phyloP scores from a whole-genome alignment of 225 moss, liverwort and hornwort species.

The Marchantia paleacea region DNA sequence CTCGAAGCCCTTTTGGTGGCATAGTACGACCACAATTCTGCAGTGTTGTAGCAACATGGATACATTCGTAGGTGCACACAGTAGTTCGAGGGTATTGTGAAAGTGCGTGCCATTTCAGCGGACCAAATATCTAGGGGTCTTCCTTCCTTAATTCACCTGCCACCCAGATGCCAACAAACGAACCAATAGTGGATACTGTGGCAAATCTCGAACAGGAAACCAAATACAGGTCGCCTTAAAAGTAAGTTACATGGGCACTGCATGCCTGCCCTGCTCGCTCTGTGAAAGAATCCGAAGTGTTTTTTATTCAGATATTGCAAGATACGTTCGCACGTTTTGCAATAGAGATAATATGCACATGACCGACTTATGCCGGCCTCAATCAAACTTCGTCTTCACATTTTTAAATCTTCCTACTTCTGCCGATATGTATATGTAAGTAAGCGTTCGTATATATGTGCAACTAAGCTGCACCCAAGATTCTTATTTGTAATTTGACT shows the following conservation, averaged over 20 bases:
- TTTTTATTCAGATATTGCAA: neutral
- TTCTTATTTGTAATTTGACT: neutral
- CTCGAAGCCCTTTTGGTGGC: too few relatives aligned
- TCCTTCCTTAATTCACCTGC: too few relatives aligned
- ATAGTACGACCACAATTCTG: too few relatives aligned
- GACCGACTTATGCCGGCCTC: neutral
- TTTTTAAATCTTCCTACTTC: neutral
- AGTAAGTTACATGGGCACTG: neutral
- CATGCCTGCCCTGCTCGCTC: neutral
- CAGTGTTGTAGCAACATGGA: too few relatives aligned
- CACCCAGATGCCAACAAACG: too few relatives aligned
- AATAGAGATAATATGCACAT: neutral
- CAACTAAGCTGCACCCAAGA: neutral
- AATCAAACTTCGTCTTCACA: neutral
- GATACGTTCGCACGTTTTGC: neutral
- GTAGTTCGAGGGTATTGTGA: too few relatives aligned
- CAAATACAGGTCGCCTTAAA: too few relatives aligned
- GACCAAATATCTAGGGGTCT: too few relatives aligned
- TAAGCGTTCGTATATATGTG: neutral
- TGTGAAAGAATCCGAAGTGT: neutral
- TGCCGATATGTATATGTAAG: slow-evolving; percentile 1
- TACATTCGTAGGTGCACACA: too few relatives aligned
- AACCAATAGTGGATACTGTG: too few relatives aligned
- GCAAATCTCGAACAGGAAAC: too few relatives aligned
- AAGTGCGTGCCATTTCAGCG: too few relatives aligned